Conservation (phyloP, 2,329 filamentous ascomycete genomes). For the Colletotrichum brevisporum region DNA sequence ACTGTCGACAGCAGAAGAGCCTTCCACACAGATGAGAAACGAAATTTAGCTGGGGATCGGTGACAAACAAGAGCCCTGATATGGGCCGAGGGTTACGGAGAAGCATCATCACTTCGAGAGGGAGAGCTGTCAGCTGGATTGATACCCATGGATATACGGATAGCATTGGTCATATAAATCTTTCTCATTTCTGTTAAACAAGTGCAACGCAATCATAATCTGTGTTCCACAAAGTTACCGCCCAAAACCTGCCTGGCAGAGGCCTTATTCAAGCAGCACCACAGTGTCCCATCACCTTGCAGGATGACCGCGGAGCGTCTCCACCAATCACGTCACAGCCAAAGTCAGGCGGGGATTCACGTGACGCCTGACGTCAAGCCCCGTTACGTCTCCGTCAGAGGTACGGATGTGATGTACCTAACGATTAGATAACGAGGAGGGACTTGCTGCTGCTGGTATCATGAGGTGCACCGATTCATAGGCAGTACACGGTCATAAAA, state of each 20-base stretch:
- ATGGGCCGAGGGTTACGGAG: not conserved
- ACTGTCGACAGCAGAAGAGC: too few relatives aligned
- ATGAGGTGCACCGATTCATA: too few relatives aligned
- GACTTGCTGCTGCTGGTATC: too few relatives aligned
- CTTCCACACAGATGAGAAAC: too few relatives aligned
- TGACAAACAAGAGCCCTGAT: not conserved
- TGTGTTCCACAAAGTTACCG: too few relatives aligned
- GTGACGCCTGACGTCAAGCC: slow-evolving; percentile 39
- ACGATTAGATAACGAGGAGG: too few relatives aligned
- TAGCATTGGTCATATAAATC: not conserved
- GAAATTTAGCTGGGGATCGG: too few relatives aligned
- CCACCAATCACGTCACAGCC: slow-evolving; percentile 8
- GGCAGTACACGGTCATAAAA: too few relatives aligned
- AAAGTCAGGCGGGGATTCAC: slow-evolving; percentile 28
- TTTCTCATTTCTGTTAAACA: not conserved
- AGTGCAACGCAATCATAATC: not conserved
- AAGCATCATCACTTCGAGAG: not conserved
- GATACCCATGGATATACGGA: slow-evolving; percentile 27
- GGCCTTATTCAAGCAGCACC: not conserved
- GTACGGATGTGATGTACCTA: too few relatives aligned
- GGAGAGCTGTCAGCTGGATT: not conserved
- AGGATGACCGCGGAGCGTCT: not conserved
- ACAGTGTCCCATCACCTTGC: not conserved
- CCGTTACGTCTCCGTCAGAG: slow-evolving; percentile 3
- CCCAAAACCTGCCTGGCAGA: not conserved